Conservation (phyloP, 2,329 filamentous ascomycete genomes). For the Pseudogymnoascus sp. region DNA sequence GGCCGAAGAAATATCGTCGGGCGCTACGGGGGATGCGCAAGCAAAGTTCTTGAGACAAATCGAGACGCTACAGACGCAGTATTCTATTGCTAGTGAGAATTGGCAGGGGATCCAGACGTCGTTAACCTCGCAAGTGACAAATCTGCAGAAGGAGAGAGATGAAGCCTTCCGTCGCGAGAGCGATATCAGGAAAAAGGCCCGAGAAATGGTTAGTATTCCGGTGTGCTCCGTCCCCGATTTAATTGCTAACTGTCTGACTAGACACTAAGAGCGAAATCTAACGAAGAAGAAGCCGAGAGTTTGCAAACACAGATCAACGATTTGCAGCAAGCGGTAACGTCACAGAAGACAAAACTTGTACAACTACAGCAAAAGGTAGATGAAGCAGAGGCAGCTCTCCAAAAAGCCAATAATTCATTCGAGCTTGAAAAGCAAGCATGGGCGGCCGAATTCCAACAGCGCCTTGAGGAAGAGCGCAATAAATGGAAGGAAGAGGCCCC, state of each 20-base stretch:
- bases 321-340: slow-evolving; percentile 54
- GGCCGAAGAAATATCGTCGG: slow-evolving; percentile 83
- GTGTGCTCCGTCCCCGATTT: background rate
- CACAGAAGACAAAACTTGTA: slow-evolving; percentile 50
- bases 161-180: slow-evolving; percentile 75
- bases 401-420: slow-evolving; percentile 46
- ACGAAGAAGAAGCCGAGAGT: slow-evolving; percentile 77
- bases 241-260: slow-evolving; percentile 32
- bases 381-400: slow-evolving; percentile 55
- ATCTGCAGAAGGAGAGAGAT: slow-evolving; percentile 82
- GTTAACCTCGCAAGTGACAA: slow-evolving; percentile 65
- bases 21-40: slow-evolving; percentile 70
- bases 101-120: slow-evolving; percentile 95
- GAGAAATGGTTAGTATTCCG: slow-evolving; percentile 60
- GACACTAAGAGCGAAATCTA: slow-evolving; percentile 49
- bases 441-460: slow-evolving; percentile 48
- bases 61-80: slow-evolving; percentile 91
- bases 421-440: slow-evolving; percentile 49
- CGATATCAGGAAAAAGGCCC: slow-evolving; percentile 79
- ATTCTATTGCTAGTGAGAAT: slow-evolving; percentile 87
- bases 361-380: slow-evolving; percentile 56
- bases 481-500: slow-evolving; percentile 46
- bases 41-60: slow-evolving; percentile 88
- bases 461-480: slow-evolving; percentile 54
- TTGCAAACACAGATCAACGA: slow-evolving; percentile 54